A percentile compares a stretch with the other conserved stretches of the same genome.
Evolutionary conservation across 768 basidiomycete genomes (phyloP).

Genomic region (Lactarius indigo): DNA sequence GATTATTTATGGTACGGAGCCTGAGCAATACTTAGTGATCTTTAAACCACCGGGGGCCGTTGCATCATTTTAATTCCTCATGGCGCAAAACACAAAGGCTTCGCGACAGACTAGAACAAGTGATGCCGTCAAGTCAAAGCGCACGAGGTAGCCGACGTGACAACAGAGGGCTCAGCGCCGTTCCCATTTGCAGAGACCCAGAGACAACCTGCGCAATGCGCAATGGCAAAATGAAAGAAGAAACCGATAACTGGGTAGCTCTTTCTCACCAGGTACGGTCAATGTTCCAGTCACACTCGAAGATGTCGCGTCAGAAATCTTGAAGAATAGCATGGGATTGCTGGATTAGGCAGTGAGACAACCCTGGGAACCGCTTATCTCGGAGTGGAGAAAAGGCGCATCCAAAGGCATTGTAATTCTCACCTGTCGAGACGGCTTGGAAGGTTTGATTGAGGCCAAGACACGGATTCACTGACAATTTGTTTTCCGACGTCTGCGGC

Average conservation of each 20-base stretch:
- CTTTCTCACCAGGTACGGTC: not conserved
- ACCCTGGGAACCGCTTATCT: not conserved
- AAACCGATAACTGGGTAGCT: not conserved
- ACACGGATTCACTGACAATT: not conserved
- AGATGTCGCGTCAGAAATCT: no score
- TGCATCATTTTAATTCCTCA: not conserved
- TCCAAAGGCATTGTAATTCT: not conserved
- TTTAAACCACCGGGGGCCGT: not conserved
- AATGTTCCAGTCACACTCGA: not conserved
- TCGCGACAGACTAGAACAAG: not conserved
- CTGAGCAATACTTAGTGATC: not conserved
- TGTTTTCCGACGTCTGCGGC: not conserved
- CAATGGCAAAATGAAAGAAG: not conserved
- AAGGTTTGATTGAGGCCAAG: not conserved
- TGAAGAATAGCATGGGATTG: not conserved
- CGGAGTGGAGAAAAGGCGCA: constrained; percentile 10
- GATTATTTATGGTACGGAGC: not conserved
- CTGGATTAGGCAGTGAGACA: not conserved
- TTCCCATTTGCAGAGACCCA: not conserved
- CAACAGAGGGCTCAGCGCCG: not conserved
- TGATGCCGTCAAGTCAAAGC: not conserved
- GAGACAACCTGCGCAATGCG: not conserved
- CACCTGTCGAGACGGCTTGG: not conserved
- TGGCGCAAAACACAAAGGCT: not conserved
- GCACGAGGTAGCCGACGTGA: not conserved